Evolutionary conservation across 371 early-diverging fungal species (phyloP).

Genomic region (Rhizomucor pusillus): DNA sequence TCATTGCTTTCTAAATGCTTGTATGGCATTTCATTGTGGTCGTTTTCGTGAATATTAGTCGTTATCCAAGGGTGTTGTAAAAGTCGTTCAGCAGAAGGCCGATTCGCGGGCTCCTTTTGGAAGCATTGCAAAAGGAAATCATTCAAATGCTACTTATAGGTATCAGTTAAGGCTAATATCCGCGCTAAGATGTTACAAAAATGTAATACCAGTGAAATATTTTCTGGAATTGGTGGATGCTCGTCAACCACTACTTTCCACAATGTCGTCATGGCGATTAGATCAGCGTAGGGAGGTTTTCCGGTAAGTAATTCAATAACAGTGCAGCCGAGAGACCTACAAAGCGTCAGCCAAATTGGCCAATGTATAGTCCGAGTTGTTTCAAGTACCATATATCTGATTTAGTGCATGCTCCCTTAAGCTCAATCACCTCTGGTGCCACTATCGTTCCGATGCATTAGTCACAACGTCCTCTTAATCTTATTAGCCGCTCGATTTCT

Average conservation of each 20-base stretch:
- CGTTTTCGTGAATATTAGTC: neutral
- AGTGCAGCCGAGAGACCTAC: conserved; percentile 79
- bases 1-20: neutral
- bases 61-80: conserved; percentile 72
- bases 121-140: conserved; percentile 78
- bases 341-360: neutral
- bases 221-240: conserved; percentile 72
- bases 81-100: conserved; percentile 67
- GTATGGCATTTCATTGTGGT: neutral
- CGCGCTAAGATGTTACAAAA: neutral
- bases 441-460: conserved; percentile 37
- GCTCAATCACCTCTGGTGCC: conserved; percentile 92
- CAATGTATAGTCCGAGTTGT: neutral
- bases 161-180: neutral
- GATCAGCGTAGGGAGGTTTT: conserved; percentile 78
- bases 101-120: conserved; percentile 59
- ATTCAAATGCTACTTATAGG: conserved; percentile 43
- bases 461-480: neutral
- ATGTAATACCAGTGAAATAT: neutral
- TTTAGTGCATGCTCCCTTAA: conserved; percentile 72
- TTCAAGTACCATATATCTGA: conserved; percentile 78
- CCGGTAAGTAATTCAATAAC: conserved; percentile 82
- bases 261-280: conserved; percentile 77
- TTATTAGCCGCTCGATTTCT: neutral
- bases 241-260: conserved; percentile 87